Base-by-base conservation (phyloP, 805 yeast genomes). In the Candida gorgasii region DNA sequence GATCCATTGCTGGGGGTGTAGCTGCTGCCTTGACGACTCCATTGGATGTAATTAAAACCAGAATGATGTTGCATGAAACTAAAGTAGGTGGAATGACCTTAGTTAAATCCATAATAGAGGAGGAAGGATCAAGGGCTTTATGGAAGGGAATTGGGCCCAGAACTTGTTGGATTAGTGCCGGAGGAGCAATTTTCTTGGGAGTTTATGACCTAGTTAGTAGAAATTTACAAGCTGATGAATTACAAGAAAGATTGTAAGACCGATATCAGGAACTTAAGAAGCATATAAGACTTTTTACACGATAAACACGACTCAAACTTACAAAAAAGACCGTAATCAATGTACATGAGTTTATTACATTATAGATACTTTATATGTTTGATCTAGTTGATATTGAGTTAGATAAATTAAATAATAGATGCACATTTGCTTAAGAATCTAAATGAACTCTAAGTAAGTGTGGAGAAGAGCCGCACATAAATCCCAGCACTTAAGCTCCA, bases 151-250 rank as follows among this genome's bases (percentile, higher is more conserved):
- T 92, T 19, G 97, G 96, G 0, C 98, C 99, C 4, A 76, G 99
- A 61, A 90, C 97, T 0, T 73, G 86, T 79, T 93, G 99, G 99
- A 92, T 93, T 44, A 84, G 95, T 66, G 93, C 95, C 4, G 99
- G 99, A 15, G 99, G 99, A 20, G 97, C 98, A 13, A 89, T 95
- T 13, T 93, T 95, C 69, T 70, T 93, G 43, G 99, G 99, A 4
- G 87, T 88, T 42, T 93, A 93, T 58, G 99, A 95, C 63, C 62
- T 82, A 16, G 84, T 80, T 8, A 73, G 71, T 48, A 57, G 72
- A 8, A 48, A 58, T n/a, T 57, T 72, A 34, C 28, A 35, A 24
- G 20, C 16, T 17, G 27, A 28, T n/a, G n/a, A n/a, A n/a, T n/a
- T n/a, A n/a, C n/a, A n/a, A n/a, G n/a, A n/a, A n/a, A n/a, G n/a